These are phyloP conservation scores for Carpinus fangiana DNA, from an alignment of 306 rosid species.

Conservation along the genomic window DNA sequence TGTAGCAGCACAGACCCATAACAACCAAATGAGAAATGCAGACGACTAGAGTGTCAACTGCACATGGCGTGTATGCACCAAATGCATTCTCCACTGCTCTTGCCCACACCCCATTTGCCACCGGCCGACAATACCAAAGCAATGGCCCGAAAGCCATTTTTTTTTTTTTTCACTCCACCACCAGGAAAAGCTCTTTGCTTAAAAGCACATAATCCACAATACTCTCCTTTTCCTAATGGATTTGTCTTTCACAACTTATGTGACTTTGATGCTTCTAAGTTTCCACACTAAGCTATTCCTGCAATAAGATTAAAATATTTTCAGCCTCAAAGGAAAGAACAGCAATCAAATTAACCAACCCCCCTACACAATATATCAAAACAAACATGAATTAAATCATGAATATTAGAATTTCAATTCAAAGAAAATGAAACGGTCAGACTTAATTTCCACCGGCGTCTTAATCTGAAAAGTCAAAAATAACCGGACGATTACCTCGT, in stretches of 20 bases:
- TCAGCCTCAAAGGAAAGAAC: background rate
- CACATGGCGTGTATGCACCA: slow-evolving; percentile 89
- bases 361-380: background rate
- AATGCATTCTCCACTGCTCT: slow-evolving; percentile 75
- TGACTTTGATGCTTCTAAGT: slow-evolving; percentile 28
- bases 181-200: slow-evolving; percentile 22
- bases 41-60: slow-evolving; percentile 67
- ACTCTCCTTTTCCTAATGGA: slow-evolving; percentile 29
- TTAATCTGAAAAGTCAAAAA: background rate
- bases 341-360: background rate
- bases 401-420: background rate
- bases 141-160: slow-evolving; percentile 72
- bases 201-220: slow-evolving; percentile 14
- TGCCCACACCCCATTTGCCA: slow-evolving; percentile 74
- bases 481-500: background rate
- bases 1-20: slow-evolving; percentile 70
- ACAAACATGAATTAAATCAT: background rate
- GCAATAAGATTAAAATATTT: background rate
- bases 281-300: slow-evolving; percentile 14
- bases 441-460: background rate
- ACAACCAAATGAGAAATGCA: slow-evolving; percentile 63
- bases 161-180: slow-evolving; percentile 23
- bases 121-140: slow-evolving; percentile 87
- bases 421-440: background rate
- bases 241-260: slow-evolving; percentile 13